Evolutionary conservation across 73 alveolate species (phyloP).

Genomic region (Uronychia setigera): DNA sequence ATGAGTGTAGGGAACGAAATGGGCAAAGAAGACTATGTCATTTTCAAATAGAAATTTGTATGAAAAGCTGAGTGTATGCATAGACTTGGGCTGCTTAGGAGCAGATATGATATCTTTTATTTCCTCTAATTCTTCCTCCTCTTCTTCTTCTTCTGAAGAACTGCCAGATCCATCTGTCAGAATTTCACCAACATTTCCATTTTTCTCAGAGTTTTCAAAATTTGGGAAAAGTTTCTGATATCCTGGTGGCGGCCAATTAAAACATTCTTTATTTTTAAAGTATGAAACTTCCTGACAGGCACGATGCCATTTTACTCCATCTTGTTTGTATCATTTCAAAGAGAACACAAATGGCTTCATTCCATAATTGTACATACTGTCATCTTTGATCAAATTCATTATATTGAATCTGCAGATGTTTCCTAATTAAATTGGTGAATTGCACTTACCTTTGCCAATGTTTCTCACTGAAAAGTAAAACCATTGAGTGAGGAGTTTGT

Average conservation of each 20-base stretch:
- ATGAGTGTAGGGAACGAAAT: constrained; percentile 90
- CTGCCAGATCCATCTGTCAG: constrained; percentile 17
- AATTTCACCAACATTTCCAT: neutral
- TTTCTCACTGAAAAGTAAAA: constrained; percentile 33
- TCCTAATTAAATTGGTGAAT: constrained; percentile 19
- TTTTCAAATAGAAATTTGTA: constrained; percentile 78
- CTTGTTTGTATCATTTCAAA: constrained; percentile 8
- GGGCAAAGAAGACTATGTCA: constrained; percentile 92
- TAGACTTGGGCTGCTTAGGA: neutral
- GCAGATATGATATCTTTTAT: neutral
- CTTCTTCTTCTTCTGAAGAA: neutral
- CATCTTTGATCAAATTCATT: constrained; percentile 41
- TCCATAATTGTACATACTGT: constrained; percentile 37
- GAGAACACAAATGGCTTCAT: constrained; percentile 49
- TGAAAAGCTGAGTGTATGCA: constrained; percentile 74
- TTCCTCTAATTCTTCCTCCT: neutral
- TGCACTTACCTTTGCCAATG: constrained; percentile 7
- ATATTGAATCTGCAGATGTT: constrained; percentile 10
- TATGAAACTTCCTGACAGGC: constrained; percentile 28
- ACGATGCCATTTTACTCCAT: constrained; percentile 36
- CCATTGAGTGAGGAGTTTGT: constrained; percentile 37
- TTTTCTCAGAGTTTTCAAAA: constrained; percentile 1
- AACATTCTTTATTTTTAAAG: constrained; percentile 20
- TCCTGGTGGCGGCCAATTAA: constrained; percentile 1
- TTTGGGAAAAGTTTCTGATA: constrained; percentile 9